These are phyloP conservation scores for Apophysomyces sp. DNA, from an alignment of 371 early-diverging fungal species.

Conservation along the genomic window DNA sequence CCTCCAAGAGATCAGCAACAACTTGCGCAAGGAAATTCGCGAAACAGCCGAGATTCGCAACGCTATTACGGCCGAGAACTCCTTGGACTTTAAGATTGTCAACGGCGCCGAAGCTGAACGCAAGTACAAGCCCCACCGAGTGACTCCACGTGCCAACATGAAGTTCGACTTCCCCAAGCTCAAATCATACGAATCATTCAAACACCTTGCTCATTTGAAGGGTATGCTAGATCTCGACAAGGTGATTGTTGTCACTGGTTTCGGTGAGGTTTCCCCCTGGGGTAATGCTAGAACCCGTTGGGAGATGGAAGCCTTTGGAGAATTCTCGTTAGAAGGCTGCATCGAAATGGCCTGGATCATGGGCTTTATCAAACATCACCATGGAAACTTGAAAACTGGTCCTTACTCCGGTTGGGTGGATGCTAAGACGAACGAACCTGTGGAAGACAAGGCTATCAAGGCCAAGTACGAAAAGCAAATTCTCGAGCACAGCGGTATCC, in stretches of 20 bases:
- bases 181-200: conserved; percentile 64
- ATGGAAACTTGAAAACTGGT: conserved; percentile 84
- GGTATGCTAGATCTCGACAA: conserved; percentile 92
- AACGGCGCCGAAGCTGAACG: conserved; percentile 74
- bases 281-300: conserved; percentile 95
- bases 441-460: conserved; percentile 92
- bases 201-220: conserved; percentile 73
- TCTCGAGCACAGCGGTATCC: conserved; percentile 92
- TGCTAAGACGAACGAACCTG: conserved; percentile 86
- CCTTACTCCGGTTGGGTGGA: conserved; percentile 95
- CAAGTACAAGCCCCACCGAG: conserved; percentile 74
- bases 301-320: conserved; percentile 95
- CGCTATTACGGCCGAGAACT: conserved; percentile 79
- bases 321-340: conserved; percentile 94
- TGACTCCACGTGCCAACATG: conserved; percentile 92
- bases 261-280: conserved; percentile 94
- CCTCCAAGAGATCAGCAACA: conserved; percentile 72
- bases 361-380: conserved; percentile 91
- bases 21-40: conserved; percentile 75
- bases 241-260: conserved; percentile 93
- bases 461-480: conserved; percentile 91
- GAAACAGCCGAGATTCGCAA: conserved; percentile 87
- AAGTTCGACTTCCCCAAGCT: conserved; percentile 88
- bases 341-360: conserved; percentile 98
- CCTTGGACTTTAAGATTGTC: conserved; percentile 76